Evolutionary conservation across 2,329 filamentous ascomycete genomes (phyloP).

Genomic region (Trichoderma atroviride): DNA sequence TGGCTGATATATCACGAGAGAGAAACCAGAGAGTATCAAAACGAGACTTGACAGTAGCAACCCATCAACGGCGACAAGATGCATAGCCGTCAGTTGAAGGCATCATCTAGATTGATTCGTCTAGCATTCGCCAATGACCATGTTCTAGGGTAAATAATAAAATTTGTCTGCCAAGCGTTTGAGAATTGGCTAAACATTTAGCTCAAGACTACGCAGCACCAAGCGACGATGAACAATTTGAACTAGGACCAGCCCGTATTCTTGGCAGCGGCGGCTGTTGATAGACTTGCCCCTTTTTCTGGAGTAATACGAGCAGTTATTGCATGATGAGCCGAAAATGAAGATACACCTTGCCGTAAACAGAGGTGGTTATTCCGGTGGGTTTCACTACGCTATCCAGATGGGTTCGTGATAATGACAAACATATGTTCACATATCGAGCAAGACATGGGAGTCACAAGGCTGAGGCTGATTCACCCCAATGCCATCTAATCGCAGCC

Average conservation of each 20-base stretch:
- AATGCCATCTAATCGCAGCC: background rate
- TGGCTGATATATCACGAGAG: background rate
- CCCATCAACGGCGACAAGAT: background rate
- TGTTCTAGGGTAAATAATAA: background rate
- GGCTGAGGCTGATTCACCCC: slow-evolving; percentile 1
- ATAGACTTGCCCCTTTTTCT: background rate
- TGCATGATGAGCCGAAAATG: background rate
- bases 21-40: background rate
- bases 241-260: slow-evolving; percentile 3
- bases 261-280: background rate
- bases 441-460: slow-evolving; percentile 2
- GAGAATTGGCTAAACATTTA: background rate
- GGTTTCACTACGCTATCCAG: background rate
- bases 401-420: background rate
- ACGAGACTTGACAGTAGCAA: too few species aligned
- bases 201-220: background rate
- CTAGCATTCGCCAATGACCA: background rate
- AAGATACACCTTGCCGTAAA: background rate
- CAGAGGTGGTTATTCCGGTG: background rate
- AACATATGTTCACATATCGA: too few species aligned
- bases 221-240: background rate
- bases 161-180: background rate
- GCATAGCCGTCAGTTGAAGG: background rate
- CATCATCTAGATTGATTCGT: background rate
- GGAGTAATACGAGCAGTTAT: background rate